Base-by-base conservation (phyloP, 306 rosid genomes). In the Styphnolobium japonicum region DNA sequence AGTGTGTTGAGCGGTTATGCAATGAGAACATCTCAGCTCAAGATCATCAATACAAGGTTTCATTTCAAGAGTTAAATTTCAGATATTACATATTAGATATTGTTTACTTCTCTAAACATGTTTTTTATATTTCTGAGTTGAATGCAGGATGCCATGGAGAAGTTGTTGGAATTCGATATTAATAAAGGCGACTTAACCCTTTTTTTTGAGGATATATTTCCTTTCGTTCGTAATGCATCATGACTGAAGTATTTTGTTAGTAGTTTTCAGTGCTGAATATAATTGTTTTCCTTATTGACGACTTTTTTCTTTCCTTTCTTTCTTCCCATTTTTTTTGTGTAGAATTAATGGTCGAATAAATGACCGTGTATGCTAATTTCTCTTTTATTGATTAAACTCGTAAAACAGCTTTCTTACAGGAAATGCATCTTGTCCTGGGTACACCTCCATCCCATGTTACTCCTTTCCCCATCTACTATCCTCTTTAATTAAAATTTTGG, bases 11-110 rank as follows among this genome's bases (percentile, higher is more conserved):
- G 79, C 86, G 96, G 69, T 82, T 88, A 67, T 77, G 82, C 78
- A 85, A 83, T 73, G 93, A 90, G 79, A 91, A 82, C 40, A 71
- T 93, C 82, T 82, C 87, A 12, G 83, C 87, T 31, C 93, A 48
- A 84, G 97, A 91, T 86, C 82, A 78, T 69, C 85, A 87, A 81
- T 91, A 80, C 86, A 83, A 84, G 98, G 99, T 95, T 31, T 78
- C 73, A 60, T 52, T 60, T 60, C 76, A 39, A 73, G 76, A 65
- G 45, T 31, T 62, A 67, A 79, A 75, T 67, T 55, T 72, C 56
- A 23, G 62, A 77, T 42, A 64, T 82, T 67, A 23, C 10, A 12
- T 73, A 23, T n/a, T 69, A 67, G 52, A 63, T 76, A 39, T 76
- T 56, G 58, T 75, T 56, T 51, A 11, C 68, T 52, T 7, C 31